Conservation (phyloP, 1,284 basidiomycete genomes). For the Pholiota adiposa region DNA sequence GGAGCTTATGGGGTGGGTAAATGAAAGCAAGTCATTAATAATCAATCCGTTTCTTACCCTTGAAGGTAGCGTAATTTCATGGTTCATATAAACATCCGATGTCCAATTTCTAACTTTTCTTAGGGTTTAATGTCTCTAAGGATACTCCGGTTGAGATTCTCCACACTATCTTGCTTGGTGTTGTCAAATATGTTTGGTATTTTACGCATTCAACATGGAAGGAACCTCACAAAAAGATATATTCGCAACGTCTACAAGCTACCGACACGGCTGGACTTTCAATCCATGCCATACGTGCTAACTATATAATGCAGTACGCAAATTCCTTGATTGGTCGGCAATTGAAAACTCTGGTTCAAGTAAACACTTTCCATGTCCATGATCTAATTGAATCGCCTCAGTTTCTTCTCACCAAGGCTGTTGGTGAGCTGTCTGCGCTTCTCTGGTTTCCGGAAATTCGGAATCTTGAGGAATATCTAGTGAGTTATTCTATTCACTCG, state of each 20-base stretch:
- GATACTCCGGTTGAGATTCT: conserved; percentile 45
- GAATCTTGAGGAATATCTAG: conserved; percentile 32
- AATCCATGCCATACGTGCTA: conserved; percentile 33
- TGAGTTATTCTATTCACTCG: conserved; percentile 10
- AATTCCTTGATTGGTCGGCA: conserved; percentile 43
- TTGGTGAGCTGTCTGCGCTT: conserved; percentile 27
- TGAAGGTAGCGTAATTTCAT: neutral
- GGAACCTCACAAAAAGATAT: conserved; percentile 19
- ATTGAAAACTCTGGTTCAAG: conserved; percentile 41
- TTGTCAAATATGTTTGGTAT: conserved; percentile 45
- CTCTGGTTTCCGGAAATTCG: conserved; percentile 34
- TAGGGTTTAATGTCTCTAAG: conserved; percentile 23
- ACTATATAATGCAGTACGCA: conserved; percentile 41
- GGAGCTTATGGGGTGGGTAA: conserved; percentile 16
- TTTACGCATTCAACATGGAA: conserved; percentile 16
- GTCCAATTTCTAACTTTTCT: neutral
- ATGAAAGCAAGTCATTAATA: conserved; percentile 14
- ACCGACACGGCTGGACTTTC: conserved; percentile 32
- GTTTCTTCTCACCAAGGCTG: conserved; percentile 26
- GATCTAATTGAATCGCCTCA: conserved; percentile 20
- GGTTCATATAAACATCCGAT: no score
- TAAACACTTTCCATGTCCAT: conserved; percentile 33
- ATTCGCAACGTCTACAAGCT: conserved; percentile 30
- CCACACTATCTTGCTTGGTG: conserved; percentile 42
- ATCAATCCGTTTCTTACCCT: no score